Percentiles rank a stretch among this genome's conserved stretches.
phyloP scores from a whole-genome alignment of 2,329 filamentous ascomycete genomes.

The Phyllosticta citribraziliensis region DNA sequence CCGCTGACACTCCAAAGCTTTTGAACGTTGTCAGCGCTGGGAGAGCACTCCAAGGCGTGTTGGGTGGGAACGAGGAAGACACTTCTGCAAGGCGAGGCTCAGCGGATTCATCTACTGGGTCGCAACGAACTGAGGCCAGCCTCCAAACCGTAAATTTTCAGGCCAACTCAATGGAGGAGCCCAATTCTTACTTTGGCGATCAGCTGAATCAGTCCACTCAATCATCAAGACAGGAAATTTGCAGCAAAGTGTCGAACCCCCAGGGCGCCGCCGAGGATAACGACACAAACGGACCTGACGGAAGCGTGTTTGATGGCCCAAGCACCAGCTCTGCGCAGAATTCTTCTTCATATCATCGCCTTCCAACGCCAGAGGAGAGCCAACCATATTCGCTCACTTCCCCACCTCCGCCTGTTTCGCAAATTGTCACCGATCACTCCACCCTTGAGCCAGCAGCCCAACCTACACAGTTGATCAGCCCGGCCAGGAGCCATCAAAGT shows the following conservation, averaged over 20 bases:
- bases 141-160: slow-evolving; percentile 23
- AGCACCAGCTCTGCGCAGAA: slow-evolving; percentile 11
- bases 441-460: slow-evolving; percentile 2
- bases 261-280: not conserved
- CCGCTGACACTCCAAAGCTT: slow-evolving; percentile 13
- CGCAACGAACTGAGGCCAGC: not conserved
- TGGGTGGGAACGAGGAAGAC: slow-evolving; percentile 19
- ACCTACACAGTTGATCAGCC: slow-evolving; percentile 20
- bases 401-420: slow-evolving; percentile 19
- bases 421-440: slow-evolving; percentile 11
- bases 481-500: slow-evolving; percentile 14
- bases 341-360: slow-evolving; percentile 14
- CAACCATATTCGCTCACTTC: slow-evolving; percentile 1
- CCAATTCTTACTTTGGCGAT: slow-evolving; percentile 29
- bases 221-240: not conserved
- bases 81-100: not conserved
- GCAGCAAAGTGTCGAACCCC: not conserved
- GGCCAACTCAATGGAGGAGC: slow-evolving; percentile 27
- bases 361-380: slow-evolving; percentile 24
- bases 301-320: slow-evolving; percentile 18
- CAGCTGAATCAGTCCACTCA: slow-evolving; percentile 23
- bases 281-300: slow-evolving; percentile 9
- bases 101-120: not conserved
- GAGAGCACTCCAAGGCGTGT: slow-evolving; percentile 27
- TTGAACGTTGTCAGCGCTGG: slow-evolving; percentile 28